Evolutionary conservation across 2,329 filamentous ascomycete species (phyloP).

Genomic region (Trichophaea hybrida): DNA sequence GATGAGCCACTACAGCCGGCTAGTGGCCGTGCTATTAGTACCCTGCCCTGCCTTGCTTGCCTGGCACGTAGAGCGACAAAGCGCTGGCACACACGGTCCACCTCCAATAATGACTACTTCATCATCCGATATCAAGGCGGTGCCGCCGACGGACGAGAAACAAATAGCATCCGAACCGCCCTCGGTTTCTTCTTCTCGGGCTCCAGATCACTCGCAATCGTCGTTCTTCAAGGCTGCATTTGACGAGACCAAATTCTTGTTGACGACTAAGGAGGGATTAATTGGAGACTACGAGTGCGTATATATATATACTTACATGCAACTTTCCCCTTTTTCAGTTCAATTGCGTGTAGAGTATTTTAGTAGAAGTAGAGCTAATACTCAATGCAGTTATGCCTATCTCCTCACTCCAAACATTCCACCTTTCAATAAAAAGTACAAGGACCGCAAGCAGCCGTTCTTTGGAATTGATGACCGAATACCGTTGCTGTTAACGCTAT

Average conservation of each 20-base stretch:
- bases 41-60: too few relatives aligned
- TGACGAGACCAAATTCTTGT: constrained; percentile 12
- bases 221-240: constrained; percentile 6
- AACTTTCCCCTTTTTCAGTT: too few relatives aligned
- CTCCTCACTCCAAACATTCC: constrained; percentile 44
- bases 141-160: too few relatives aligned
- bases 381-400: constrained; percentile 28
- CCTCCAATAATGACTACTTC: too few relatives aligned
- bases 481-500: constrained; percentile 56
- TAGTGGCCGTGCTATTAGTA: too few relatives aligned
- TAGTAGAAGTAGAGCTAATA: too few relatives aligned
- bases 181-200: neutral
- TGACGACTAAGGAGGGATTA: constrained; percentile 48
- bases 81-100: too few relatives aligned
- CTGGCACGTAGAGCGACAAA: too few relatives aligned
- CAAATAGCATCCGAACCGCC: neutral
- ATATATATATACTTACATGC: constrained; percentile 43
- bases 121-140: too few relatives aligned
- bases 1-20: too few relatives aligned
- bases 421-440: constrained; percentile 58
- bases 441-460: constrained; percentile 49
- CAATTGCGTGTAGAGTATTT: too few relatives aligned
- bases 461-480: constrained; percentile 71
- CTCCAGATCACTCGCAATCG: neutral
- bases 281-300: constrained; percentile 78